Percentiles rank a stretch among this genome's conserved stretches.
Conservation (phyloP, 2,329 filamentous ascomycete species). For the Alternaria consortialis region DNA sequence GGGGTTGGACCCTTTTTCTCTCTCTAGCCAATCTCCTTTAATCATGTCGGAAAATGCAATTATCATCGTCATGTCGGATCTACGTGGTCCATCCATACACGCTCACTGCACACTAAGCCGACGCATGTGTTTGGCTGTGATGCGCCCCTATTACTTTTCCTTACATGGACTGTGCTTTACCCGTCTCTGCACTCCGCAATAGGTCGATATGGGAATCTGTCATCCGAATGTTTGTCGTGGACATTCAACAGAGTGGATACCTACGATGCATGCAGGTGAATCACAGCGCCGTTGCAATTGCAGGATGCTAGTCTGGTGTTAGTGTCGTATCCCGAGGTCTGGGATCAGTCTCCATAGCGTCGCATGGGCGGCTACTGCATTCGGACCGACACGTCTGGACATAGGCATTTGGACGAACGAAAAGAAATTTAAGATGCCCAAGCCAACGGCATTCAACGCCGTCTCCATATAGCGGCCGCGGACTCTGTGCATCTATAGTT, state of each 20-base stretch:
- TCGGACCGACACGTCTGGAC: not conserved
- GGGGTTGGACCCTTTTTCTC: slow-evolving; percentile 9
- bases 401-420: not conserved
- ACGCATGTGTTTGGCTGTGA: slow-evolving; percentile 6
- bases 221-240: not conserved
- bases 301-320: slow-evolving; percentile 1
- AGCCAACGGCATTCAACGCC: slow-evolving; percentile 1
- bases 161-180: not conserved
- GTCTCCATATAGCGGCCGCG: slow-evolving; percentile 1
- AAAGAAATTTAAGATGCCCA: not conserved
- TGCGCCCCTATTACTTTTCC: not conserved
- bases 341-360: not conserved
- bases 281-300: slow-evolving; percentile 4
- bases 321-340: slow-evolving; percentile 1
- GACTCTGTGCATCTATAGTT: not conserved
- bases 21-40: not conserved
- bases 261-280: slow-evolving; percentile 2
- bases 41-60: slow-evolving; percentile 1
- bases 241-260: not conserved
- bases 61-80: not conserved
- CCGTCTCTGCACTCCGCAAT: not conserved
- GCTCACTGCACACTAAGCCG: not conserved
- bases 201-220: not conserved
- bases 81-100: slow-evolving; percentile 7
- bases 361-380: slow-evolving; percentile 5